Evolutionary conservation across 1,284 basidiomycete species (phyloP).

Genomic region (Singerocomus inundabilis): DNA sequence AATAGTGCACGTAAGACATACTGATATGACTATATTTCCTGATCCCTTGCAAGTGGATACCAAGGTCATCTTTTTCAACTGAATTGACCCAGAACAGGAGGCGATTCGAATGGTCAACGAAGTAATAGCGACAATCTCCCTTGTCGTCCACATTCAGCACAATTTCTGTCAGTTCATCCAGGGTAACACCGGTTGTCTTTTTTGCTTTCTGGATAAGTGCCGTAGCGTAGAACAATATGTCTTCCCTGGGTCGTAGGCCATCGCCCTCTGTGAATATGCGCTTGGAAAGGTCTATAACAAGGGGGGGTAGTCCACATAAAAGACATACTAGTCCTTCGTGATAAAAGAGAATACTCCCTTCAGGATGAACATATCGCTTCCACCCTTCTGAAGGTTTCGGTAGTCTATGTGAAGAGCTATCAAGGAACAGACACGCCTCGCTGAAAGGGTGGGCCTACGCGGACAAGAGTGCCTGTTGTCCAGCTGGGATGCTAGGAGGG

Average conservation of each 20-base stretch:
- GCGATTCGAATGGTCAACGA: constrained; percentile 16
- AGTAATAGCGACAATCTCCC: constrained; percentile 14
- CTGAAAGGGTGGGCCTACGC: constrained; percentile 3
- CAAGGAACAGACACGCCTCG: neutral
- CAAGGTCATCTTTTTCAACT: neutral
- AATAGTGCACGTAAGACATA: neutral
- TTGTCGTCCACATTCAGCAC: constrained; percentile 14
- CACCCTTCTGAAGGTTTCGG: neutral
- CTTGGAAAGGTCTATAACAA: neutral
- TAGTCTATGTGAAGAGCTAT: constrained; percentile 1
- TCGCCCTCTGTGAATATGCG: constrained; percentile 19
- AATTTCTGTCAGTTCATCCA: constrained; percentile 20
- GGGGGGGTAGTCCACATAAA: neutral
- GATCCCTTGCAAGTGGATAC: constrained; percentile 1
- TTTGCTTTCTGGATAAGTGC: constrained; percentile 7
- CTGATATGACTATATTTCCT: constrained; percentile 12
- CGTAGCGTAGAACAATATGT: neutral
- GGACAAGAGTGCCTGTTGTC: constrained; percentile 14
- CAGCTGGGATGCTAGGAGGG: constrained; percentile 2
- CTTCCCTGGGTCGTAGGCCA: neutral
- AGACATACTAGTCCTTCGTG: constrained; percentile 11
- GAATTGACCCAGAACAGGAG: constrained; percentile 22
- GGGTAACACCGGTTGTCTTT: constrained; percentile 1
- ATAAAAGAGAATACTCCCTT: constrained; percentile 16
- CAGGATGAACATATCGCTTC: constrained; percentile 17